Base-by-base conservation (phyloP, 768 basidiomycete genomes). In the Tubosaeta brunneosetosa region DNA sequence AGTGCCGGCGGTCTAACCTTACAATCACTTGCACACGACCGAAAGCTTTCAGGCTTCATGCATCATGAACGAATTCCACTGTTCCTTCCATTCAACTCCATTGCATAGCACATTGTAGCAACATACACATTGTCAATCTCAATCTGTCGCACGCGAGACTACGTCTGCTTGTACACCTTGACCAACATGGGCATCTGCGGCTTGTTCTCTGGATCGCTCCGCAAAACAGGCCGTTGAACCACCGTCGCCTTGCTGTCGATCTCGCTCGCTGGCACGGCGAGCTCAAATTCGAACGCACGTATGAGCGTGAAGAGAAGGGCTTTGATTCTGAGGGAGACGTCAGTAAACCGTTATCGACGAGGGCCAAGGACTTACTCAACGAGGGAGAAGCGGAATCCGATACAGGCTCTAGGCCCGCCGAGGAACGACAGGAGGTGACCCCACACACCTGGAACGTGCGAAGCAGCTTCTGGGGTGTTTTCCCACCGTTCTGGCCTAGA, bases 111-210 rank as follows among this genome's bases (percentile, higher is more conserved):
- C 22, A 22, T 3, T 22, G 22, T 22, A 22, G 22, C 22, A 22
- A 22, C 22, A 22, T 22, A 22, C 3, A 22, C 22, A 22, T 37
- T 37, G 36, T 37, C n/a, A 7, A 16, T 37, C 36, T n/a, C 12
- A 7, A 37, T 3, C 16, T 34, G 33, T 7, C 22, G 22, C 16
- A 37, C 36, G 6, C 1, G 16, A 4, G 3, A 16, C 36, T 37
- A 41, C 40, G 19, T 40, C 27, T 29, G 40, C 46, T 40, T 33
- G 22, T 52, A 57, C 4, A 32, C 41, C 17, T 26, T 57, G 46
- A 57, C 5, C n/a, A 57, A n/a, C 25, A 57, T 37, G 6, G 56
- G 57, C 16, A 58, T 41, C 36, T 58, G 57, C 3, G 51, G 29
- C 41, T 6, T 33, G 6, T n/a, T 17, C 17, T 26, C 2, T 1